phyloP scores from a whole-genome alignment of 75 land plant species.

The Larix kaempferi region DNA sequence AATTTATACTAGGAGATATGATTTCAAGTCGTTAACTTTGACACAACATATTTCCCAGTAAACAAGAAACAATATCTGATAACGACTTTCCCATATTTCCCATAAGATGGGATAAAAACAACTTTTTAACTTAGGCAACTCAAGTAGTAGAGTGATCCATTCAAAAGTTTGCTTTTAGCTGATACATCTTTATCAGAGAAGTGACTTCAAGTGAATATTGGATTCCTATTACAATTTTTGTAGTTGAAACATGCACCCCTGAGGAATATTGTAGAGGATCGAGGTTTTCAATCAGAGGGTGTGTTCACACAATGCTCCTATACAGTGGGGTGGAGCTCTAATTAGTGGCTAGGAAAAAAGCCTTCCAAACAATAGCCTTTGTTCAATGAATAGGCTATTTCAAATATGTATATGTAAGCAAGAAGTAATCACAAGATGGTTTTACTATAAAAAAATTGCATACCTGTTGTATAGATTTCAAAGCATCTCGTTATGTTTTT shows the following conservation, averaged over 20 bases:
- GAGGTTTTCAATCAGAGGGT: conserved; percentile 10
- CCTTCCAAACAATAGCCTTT: conserved; percentile 8
- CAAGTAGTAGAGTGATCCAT: not conserved
- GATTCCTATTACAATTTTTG: conserved; percentile 3
- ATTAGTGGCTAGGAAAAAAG: not conserved
- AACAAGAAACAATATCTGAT: not conserved
- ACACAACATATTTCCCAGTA: not conserved
- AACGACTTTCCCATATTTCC: not conserved
- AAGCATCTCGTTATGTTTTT: not conserved
- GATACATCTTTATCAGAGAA: conserved; percentile 6
- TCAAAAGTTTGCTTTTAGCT: conserved; percentile 1
- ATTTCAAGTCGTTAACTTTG: conserved; percentile 7
- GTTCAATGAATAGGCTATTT: conserved; percentile 7
- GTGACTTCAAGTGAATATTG: conserved; percentile 6
- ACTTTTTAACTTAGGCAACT: not conserved
- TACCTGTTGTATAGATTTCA: not conserved
- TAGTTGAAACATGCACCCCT: conserved; percentile 10
- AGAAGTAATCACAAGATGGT: conserved; percentile 7
- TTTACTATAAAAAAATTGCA: conserved; percentile 2
- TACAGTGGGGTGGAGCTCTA: conserved; percentile 5
- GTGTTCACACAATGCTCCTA: conserved; percentile 10
- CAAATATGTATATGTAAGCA: conserved; percentile 13
- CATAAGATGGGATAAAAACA: not conserved
- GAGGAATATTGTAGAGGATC: conserved; percentile 7
- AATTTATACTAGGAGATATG: not conserved